Conservation (phyloP, 768 basidiomycete species). For the Tricholoma bakamatsutake region DNA sequence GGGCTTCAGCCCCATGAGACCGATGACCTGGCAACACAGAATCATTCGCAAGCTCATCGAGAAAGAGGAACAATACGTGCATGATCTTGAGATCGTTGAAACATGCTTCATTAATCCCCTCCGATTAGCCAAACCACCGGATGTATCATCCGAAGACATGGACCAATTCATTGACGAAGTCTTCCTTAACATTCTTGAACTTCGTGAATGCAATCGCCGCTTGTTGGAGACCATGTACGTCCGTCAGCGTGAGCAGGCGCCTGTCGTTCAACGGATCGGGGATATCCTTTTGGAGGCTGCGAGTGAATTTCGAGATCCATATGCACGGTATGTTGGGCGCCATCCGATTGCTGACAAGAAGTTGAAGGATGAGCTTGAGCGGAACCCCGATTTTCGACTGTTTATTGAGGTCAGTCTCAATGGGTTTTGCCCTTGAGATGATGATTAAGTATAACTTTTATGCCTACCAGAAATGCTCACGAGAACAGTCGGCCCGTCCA, state of each 20-base stretch:
- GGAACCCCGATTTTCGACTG: slow-evolving; percentile 74
- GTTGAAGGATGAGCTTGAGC: slow-evolving; percentile 80
- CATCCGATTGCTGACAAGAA: slow-evolving; percentile 82
- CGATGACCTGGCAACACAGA: slow-evolving; percentile 21
- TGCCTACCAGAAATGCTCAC: slow-evolving; percentile 35
- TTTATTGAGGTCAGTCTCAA: slow-evolving; percentile 70
- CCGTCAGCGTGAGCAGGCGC: slow-evolving; percentile 79
- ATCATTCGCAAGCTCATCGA: slow-evolving; percentile 87
- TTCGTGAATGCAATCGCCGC: slow-evolving; percentile 73
- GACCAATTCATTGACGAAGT: slow-evolving; percentile 84
- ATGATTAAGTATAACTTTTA: neutral
- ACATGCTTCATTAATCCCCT: slow-evolving; percentile 53
- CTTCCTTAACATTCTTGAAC: slow-evolving; percentile 81
- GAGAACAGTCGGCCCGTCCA: slow-evolving; percentile 33
- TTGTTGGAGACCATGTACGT: slow-evolving; percentile 83
- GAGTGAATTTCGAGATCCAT: slow-evolving; percentile 79
- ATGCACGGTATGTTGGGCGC: slow-evolving; percentile 83
- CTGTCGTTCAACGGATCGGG: slow-evolving; percentile 79
- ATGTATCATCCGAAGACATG: slow-evolving; percentile 45
- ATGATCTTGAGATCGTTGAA: slow-evolving; percentile 83
- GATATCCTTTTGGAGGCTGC: slow-evolving; percentile 87
- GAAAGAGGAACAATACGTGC: slow-evolving; percentile 86
- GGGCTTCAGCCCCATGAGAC: neutral
- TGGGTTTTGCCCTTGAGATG: neutral
- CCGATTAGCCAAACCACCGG: slow-evolving; percentile 34